Percentiles rank a stretch among this genome's conserved stretches.
phyloP scores from a whole-genome alignment of 768 basidiomycete species.

The Xerocomellus amylosporus region DNA sequence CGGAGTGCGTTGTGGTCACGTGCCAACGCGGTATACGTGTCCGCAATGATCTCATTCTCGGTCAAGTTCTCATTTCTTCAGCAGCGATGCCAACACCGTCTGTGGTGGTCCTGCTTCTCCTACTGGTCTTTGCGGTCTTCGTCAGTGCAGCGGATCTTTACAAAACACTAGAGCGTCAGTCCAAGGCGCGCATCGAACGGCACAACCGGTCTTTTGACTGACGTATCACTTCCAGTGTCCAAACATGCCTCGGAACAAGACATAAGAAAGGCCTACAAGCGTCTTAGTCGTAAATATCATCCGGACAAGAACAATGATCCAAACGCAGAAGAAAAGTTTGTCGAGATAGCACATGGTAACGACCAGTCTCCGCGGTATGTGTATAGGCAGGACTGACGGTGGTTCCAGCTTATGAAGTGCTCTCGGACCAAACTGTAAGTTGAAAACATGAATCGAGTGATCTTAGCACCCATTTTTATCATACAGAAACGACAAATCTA shows the following conservation, averaged over 20 bases:
- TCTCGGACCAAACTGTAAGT: conserved; percentile 78
- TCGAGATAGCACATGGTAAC: conserved; percentile 86
- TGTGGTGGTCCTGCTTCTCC: conserved; percentile 29
- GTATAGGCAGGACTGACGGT: conserved; percentile 4
- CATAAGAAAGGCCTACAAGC: conserved; percentile 90
- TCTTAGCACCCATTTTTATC: background rate
- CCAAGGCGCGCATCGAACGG: conserved; percentile 31
- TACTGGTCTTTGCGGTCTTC: conserved; percentile 29
- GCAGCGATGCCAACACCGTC: conserved; percentile 26
- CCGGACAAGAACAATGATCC: conserved; percentile 94
- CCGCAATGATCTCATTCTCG: conserved; percentile 2
- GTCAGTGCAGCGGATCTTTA: conserved; percentile 70
- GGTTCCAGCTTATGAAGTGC: conserved; percentile 81
- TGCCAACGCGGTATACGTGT: conserved; percentile 32
- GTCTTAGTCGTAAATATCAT: conserved; percentile 82
- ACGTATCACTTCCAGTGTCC: conserved; percentile 45
- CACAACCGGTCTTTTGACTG: conserved; percentile 20
- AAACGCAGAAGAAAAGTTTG: conserved; percentile 80
- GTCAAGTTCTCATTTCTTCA: background rate
- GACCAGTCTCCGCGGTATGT: conserved; percentile 1
- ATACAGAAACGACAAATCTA: conserved; percentile 87
- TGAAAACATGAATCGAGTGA: background rate
- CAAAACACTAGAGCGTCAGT: conserved; percentile 77
- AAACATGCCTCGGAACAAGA: conserved; percentile 83
- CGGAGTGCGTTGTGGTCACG: too few species aligned